Base-by-base conservation (phyloP, 495 filamentous ascomycete species). In the Daldinia decipiens region DNA sequence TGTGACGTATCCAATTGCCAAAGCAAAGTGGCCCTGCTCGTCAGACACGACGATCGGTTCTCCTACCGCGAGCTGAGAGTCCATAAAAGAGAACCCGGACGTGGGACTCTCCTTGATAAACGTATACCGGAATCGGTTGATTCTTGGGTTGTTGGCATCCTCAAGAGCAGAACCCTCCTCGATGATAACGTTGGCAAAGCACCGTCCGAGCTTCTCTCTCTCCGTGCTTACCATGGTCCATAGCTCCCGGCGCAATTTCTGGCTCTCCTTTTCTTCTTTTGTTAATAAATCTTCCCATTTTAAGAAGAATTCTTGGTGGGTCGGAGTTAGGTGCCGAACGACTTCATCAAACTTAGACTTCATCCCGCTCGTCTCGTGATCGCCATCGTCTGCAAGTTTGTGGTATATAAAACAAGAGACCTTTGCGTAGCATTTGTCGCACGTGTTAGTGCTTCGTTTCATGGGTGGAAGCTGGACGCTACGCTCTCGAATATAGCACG, bases 21-120 rank as follows among this genome's bases (percentile, higher is more conserved):
- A 87, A 5, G 95, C 95, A 80, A 94, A 98, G 76, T 99, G 95
- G 0, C 94, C 95, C 62, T 91, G 86, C 75, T 99, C 95, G 65
- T 98, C 95, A 1, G 95, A 98, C n/a, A 99, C 86, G 31, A 99
- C 95, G 50, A 97, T 90, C 1, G 95, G 95, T 74, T 99, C 95
- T 36, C 95, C 94, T 26, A 92, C 82, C 2, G 84, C 88, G n/a
- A 99, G 86, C 73, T 98, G 94, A 1, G 95, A 97, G 71, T 98
- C 95, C 0, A 90, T 75, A 75, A 98, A 98, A 2, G 92, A 95
- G 72, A 94, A 93, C 0, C 80, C 81, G 0, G 88, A 70, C 4
- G 76, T 62, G 1, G 84, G 68, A 24, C 86, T 84, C 26, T 83
- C 86, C 76, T 95, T 97, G 74, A 90, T 72, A 52, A 99, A 91